Conservation (phyloP, 805 yeast genomes). For the Torulaspora maleeae region DNA sequence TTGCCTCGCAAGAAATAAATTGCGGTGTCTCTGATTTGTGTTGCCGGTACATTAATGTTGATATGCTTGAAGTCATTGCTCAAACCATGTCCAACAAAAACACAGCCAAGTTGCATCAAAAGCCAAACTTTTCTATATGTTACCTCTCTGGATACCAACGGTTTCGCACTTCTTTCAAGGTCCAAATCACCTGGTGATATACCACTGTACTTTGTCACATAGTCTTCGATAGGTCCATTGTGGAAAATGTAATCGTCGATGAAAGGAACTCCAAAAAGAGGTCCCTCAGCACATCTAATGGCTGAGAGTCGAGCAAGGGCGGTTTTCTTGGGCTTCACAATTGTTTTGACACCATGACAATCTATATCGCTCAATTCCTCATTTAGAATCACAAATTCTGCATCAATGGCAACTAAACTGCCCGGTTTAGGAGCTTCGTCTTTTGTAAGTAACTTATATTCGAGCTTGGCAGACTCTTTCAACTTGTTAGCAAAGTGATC, state of each 20-base stretch:
- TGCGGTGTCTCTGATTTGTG: slow-evolving; percentile 87
- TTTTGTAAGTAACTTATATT: slow-evolving; percentile 62
- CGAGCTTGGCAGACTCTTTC: slow-evolving; percentile 52
- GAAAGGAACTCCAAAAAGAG: slow-evolving; percentile 66
- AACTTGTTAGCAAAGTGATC: slow-evolving; percentile 71
- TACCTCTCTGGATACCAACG: slow-evolving; percentile 72
- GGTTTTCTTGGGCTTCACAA: slow-evolving; percentile 69
- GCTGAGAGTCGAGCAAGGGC: slow-evolving; percentile 89
- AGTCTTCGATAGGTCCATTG: slow-evolving; percentile 67
- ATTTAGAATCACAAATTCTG: slow-evolving; percentile 83
- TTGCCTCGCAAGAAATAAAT: slow-evolving; percentile 72
- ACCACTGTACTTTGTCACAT: slow-evolving; percentile 89
- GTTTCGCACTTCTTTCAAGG: slow-evolving; percentile 55
- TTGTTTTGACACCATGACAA: slow-evolving; percentile 61
- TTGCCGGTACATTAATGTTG: slow-evolving; percentile 79
- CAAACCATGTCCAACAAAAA: slow-evolving; percentile 93
- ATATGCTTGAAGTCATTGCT: slow-evolving; percentile 89
- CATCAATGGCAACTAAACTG: slow-evolving; percentile 84
- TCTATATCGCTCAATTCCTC: slow-evolving; percentile 77
- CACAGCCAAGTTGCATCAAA: slow-evolving; percentile 78
- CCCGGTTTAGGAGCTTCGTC: slow-evolving; percentile 74
- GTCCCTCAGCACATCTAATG: slow-evolving; percentile 64
- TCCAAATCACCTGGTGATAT: slow-evolving; percentile 88
- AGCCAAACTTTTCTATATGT: slow-evolving; percentile 90
- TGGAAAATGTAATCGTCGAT: slow-evolving; percentile 90